Evolutionary conservation across 2,329 filamentous ascomycete species (phyloP), one percentile per base, ranked within the genome.

Genomic region (Pseudogymnoascus sp.): DNA sequence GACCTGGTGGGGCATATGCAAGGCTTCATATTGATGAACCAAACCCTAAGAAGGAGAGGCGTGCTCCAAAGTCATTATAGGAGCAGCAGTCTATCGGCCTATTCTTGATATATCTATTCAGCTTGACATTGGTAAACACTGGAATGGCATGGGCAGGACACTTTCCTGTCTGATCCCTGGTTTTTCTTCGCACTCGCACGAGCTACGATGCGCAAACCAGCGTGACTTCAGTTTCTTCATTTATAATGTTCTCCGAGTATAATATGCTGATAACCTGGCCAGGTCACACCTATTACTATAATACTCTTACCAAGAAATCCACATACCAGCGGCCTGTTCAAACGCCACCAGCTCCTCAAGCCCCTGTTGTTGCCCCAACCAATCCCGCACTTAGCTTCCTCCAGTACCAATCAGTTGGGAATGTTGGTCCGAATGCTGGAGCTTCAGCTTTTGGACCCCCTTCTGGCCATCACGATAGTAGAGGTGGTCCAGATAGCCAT

Each of bases 201-300:
- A 35, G 59, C 22, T 63, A 33, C 16, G 12, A 46, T 26, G 22
- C 31, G 2, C 19, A 46, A 12, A 12, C 11, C 5, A 1, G 14
- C 22, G 33, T 46, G 33, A 31, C 22, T 28, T 26, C 14, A 1
- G 11, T 16, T 60, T 60, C 16, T 43, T 60, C 8, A 8, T 37
- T 38, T 28, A 28, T 11, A 14, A 40, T 14, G 2, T 31, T 19
- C 35, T 53, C 35, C 60, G 62, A 67, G 46, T 63, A 35, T 62
- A 62, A 53, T 40, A 64, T 60, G 64, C 50, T 74, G 59, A 26
- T 38, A 64, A 35, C 22, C 35, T 31, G 8, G 59, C 53, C 40
- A 84, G 91, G 91, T 4, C 92, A 96, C 75, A 82, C 82, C 28
- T 97, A 96, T 78, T 97, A 93, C 76, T 95, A 96, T 78, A 89